These are phyloP conservation scores for Beauveria sp. DNA, from an alignment of 2,329 filamentous ascomycete genomes.

Conservation along the genomic window DNA sequence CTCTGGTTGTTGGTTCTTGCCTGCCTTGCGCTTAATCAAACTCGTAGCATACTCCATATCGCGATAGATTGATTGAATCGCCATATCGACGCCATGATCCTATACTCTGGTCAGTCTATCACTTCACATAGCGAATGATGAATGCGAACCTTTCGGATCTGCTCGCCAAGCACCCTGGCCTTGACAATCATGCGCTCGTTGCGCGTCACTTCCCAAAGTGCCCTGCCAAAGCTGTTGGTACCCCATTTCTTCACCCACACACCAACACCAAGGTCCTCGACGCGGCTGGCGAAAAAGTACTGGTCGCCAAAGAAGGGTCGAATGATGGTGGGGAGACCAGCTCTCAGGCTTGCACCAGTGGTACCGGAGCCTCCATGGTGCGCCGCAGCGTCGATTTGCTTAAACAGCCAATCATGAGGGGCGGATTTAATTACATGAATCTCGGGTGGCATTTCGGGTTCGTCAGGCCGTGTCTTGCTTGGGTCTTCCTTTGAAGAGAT, in stretches of 20 bases:
- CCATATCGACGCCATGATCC: slow-evolving; percentile 85
- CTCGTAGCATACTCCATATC: slow-evolving; percentile 89
- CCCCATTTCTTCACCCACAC: slow-evolving; percentile 86
- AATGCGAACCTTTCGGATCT: slow-evolving; percentile 70
- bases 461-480: slow-evolving; percentile 45
- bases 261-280: slow-evolving; percentile 90
- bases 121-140: not conserved
- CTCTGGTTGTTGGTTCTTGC: slow-evolving; percentile 38
- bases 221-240: slow-evolving; percentile 73
- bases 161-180: slow-evolving; percentile 72
- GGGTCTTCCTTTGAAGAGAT: slow-evolving; percentile 40
- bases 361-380: slow-evolving; percentile 95
- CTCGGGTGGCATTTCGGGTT: slow-evolving; percentile 63
- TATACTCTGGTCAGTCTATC: slow-evolving; percentile 31
- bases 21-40: slow-evolving; percentile 61
- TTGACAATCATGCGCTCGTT: slow-evolving; percentile 88
- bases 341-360: slow-evolving; percentile 84
- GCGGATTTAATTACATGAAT: slow-evolving; percentile 85
- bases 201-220: slow-evolving; percentile 85
- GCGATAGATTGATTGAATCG: slow-evolving; percentile 88
- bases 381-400: slow-evolving; percentile 84
- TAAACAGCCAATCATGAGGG: slow-evolving; percentile 95
- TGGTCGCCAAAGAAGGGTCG: slow-evolving; percentile 98
- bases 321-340: slow-evolving; percentile 88
- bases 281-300: slow-evolving; percentile 85